Base-by-base conservation (phyloP, 805 yeast species). In the Suhomyces faveliae region DNA sequence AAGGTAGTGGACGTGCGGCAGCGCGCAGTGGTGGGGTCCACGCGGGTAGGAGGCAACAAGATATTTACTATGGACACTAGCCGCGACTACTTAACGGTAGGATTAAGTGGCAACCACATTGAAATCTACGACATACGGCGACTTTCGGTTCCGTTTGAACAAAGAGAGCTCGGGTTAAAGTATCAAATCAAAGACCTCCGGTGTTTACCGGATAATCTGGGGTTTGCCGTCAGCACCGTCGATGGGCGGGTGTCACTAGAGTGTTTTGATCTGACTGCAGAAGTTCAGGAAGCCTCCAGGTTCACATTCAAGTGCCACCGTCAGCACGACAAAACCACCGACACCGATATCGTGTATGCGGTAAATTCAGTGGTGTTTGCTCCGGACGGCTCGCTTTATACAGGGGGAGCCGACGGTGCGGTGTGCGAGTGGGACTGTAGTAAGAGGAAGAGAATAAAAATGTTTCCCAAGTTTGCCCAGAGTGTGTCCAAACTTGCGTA, bases 241-340 rank as follows among this genome's bases (percentile, higher is more conserved):
- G 96, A 88, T 57, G 96, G 96, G 0, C 70, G 95, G 23, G 89
- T 86, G 1, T 83, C 90, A 0, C 78, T 89, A 22, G 92, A 88
- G 51, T 83, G 74, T 56, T 79, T 84, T 46, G 80, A 82, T 46
- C 76, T 80, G 3, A 63, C 74, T 3, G 71, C 74, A 1, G 66
- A 67, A 39, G 58, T 59, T 3, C 73, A 67, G 49, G 77, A 68
- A 44, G 54, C 63, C 1, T 66, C 71, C 48, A 78, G 81, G 47
- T 90, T 84, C 62, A 92, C 96, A 0, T 89, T 89, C 72, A 82
- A 89, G 58, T 85, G 96, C 51, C 97, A 89, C 63, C 67, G 96
- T 25, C 47, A 52, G 22, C 63, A 71, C 40, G 70, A 73, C 44
- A 57, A 61, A 39, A 43, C 48, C 2, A 55, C 67, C 3, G 79